Evolutionary conservation across 495 filamentous ascomycete species (phyloP), one percentile per base, ranked within the genome.

Genomic region (Talaromyces ruber): DNA sequence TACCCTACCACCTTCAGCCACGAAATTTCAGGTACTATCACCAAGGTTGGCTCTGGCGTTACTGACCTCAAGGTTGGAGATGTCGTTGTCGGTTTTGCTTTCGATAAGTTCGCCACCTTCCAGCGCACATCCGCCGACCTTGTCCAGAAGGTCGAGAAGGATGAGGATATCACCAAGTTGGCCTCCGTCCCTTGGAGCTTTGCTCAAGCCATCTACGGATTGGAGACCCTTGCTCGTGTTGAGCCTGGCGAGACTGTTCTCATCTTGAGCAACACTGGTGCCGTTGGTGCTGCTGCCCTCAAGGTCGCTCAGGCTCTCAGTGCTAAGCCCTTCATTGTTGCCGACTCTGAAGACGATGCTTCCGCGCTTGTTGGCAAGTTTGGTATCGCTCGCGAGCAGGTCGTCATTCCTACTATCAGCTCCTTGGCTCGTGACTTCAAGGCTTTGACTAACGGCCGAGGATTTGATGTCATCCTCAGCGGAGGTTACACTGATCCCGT

Each of bases 241-340:
- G 7, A 58, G n/a, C 69, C 78, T 8, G 80, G 72, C 30, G 81
- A 87, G 62, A 77, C 68, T 1, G 77, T 88, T 1, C 74, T 89
- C 22, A 84, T 89, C 57, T 82, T 88, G 61, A 74, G 75, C 1
- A 86, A 80, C 16, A 73, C 84, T 4, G 82, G 84, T 22, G 80
- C 76, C 4, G 76, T 86, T 1, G 86, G 86, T 5, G 84, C 87
- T 66, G 84, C 84, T 16, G 80, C 85, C 7, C 84, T 88, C 59
- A 68, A 70, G 25, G 53, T 90, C 0, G 81, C 83, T 0, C 78
- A 85, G 50, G 73, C 76, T 65, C 61, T 82, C 18, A 81, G 82
- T 1, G 83, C 83, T 7, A 78, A 84, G 62, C 73, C 88, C n/a
- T 88, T 80, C 67, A 80, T 74, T 0, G 86, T 85, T 0, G 85